Evolutionary conservation across 495 filamentous ascomycete species (phyloP).

Genomic region (Alectoria sarmentosa): DNA sequence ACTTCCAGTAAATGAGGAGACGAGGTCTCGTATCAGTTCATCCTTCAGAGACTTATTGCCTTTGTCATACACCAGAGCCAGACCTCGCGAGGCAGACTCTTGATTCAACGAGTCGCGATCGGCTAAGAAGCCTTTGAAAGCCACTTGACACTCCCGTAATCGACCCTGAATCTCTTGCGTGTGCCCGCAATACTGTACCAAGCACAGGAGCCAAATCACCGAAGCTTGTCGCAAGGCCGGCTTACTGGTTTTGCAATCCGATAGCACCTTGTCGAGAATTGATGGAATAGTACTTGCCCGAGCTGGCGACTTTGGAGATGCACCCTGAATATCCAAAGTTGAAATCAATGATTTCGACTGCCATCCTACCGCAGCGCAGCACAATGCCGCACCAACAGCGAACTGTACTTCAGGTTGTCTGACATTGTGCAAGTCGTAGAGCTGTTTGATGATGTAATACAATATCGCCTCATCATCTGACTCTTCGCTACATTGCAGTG

Average conservation of each 20-base stretch:
- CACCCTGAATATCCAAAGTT: slow-evolving; percentile 55
- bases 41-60: slow-evolving; percentile 73
- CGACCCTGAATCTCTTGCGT: slow-evolving; percentile 59
- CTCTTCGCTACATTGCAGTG: slow-evolving; percentile 46
- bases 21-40: slow-evolving; percentile 76
- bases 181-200: slow-evolving; percentile 88
- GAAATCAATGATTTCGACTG: slow-evolving; percentile 53
- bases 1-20: slow-evolving; percentile 76
- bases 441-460: slow-evolving; percentile 45
- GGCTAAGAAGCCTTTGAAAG: slow-evolving; percentile 79
- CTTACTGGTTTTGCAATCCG: slow-evolving; percentile 72
- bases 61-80: slow-evolving; percentile 86
- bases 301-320: slow-evolving; percentile 34
- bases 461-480: slow-evolving; percentile 31
- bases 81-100: slow-evolving; percentile 85
- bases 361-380: slow-evolving; percentile 73
- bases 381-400: slow-evolving; percentile 77
- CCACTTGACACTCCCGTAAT: slow-evolving; percentile 71
- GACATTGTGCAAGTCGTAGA: slow-evolving; percentile 74
- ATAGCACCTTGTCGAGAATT: slow-evolving; percentile 60
- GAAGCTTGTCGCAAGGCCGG: slow-evolving; percentile 82
- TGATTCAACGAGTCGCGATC: slow-evolving; percentile 91
- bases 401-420: slow-evolving; percentile 83
- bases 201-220: slow-evolving; percentile 83
- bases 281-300: slow-evolving; percentile 44